phyloP scores from a whole-genome alignment of 2,329 filamentous ascomycete genomes.

The Huntiella abstrusa region DNA sequence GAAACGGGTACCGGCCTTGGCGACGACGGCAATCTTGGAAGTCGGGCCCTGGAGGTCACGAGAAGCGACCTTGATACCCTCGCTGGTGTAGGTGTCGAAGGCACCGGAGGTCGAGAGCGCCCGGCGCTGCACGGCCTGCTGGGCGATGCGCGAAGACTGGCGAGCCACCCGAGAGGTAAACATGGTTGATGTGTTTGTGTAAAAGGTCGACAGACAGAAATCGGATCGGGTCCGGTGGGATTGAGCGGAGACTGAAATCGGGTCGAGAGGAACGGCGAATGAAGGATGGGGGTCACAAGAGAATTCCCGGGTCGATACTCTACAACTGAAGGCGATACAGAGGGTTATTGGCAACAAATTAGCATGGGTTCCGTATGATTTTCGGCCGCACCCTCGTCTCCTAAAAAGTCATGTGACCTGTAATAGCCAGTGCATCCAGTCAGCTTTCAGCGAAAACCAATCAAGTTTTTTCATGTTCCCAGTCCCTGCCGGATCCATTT shows the following conservation, averaged over 20 bases:
- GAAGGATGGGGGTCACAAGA: slow-evolving; percentile 12
- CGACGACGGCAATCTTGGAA: slow-evolving; percentile 75
- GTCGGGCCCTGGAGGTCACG: slow-evolving; percentile 78
- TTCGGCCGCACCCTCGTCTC: slow-evolving; percentile 9
- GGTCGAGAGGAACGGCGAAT: slow-evolving; percentile 6
- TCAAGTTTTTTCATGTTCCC: slow-evolving; percentile 8
- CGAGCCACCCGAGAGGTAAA: slow-evolving; percentile 39
- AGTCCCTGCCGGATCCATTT: not conserved
- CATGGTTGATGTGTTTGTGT: slow-evolving; percentile 42
- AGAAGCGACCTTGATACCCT: slow-evolving; percentile 81
- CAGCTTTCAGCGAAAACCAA: slow-evolving; percentile 12
- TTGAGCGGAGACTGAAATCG: slow-evolving; percentile 16
- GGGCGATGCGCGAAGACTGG: slow-evolving; percentile 38
- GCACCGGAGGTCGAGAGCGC: slow-evolving; percentile 49
- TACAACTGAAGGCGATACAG: slow-evolving; percentile 2
- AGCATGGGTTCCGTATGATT: slow-evolving; percentile 12
- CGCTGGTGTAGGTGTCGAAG: slow-evolving; percentile 72
- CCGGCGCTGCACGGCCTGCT: slow-evolving; percentile 27
- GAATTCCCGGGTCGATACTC: slow-evolving; percentile 21
- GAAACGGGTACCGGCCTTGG: slow-evolving; percentile 88
- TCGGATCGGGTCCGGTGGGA: slow-evolving; percentile 17
- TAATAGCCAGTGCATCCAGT: slow-evolving; percentile 9
- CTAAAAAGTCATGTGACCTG: slow-evolving; percentile 6
- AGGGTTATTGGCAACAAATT: slow-evolving; percentile 8
- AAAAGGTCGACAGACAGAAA: slow-evolving; percentile 28